Percentiles rank a stretch among this genome's conserved stretches.
Conservation (phyloP, 2,329 filamentous ascomycete genomes). For the Mycocentrospora acerina region DNA sequence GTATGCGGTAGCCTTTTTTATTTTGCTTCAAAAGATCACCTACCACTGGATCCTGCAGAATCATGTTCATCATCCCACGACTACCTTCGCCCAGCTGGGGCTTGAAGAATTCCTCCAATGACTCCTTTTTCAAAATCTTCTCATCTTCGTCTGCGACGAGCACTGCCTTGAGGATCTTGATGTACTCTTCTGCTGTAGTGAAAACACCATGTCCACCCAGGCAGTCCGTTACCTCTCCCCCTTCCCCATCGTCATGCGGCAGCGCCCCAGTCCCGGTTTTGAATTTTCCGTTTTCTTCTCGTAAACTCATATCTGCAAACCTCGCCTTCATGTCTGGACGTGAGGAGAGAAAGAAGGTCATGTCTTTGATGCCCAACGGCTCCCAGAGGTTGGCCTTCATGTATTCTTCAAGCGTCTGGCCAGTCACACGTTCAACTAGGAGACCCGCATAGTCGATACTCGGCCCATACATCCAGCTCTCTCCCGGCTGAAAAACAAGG, state of each 20-base stretch:
- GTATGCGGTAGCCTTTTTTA: not conserved
- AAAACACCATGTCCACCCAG: slow-evolving; percentile 17
- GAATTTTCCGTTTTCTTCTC: slow-evolving; percentile 1
- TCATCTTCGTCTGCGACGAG: slow-evolving; percentile 17
- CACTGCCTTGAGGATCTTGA: slow-evolving; percentile 24
- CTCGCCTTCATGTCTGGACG: slow-evolving; percentile 24
- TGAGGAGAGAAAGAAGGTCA: slow-evolving; percentile 54
- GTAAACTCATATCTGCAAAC: slow-evolving; percentile 31
- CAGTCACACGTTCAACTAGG: slow-evolving; percentile 46
- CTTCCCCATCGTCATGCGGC: too few relatives aligned
- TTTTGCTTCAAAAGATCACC: not conserved
- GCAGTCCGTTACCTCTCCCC: slow-evolving; percentile 8
- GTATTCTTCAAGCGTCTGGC: slow-evolving; percentile 59
- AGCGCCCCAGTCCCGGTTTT: too few relatives aligned
- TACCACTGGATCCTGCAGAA: slow-evolving; percentile 19
- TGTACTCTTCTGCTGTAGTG: slow-evolving; percentile 10
- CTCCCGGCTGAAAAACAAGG: slow-evolving; percentile 46
- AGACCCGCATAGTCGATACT: slow-evolving; percentile 53
- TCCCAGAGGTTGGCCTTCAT: slow-evolving; percentile 56
- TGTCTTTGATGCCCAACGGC: slow-evolving; percentile 50
- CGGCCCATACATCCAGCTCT: slow-evolving; percentile 54
- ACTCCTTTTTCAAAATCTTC: slow-evolving; percentile 19
- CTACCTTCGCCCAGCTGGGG: slow-evolving; percentile 17
- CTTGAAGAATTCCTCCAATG: slow-evolving; percentile 22
- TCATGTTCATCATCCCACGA: slow-evolving; percentile 29